Percentiles rank a stretch among this genome's conserved stretches.
These are phyloP conservation scores for Akanthomyces muscarius DNA, from an alignment of 2,329 filamentous ascomycete genomes.

Conservation along the genomic window DNA sequence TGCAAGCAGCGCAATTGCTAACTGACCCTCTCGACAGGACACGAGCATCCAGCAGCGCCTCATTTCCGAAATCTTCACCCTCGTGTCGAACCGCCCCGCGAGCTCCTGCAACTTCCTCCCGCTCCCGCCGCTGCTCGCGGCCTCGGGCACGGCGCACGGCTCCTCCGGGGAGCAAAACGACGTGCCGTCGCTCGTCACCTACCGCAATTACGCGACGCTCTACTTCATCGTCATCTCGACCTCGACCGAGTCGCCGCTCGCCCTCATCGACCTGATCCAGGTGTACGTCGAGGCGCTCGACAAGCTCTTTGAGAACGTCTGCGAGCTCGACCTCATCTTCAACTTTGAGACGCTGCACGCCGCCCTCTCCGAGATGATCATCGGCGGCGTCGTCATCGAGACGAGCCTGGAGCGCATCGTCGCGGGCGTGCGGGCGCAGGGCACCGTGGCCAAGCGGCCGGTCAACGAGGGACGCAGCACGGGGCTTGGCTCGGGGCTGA, in stretches of 20 bases:
- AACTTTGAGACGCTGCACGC: constrained; percentile 97
- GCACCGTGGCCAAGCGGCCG: constrained; percentile 72
- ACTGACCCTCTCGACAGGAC: constrained; percentile 55
- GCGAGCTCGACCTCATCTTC: constrained; percentile 97
- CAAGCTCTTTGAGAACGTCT: constrained; percentile 95
- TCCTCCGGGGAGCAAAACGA: constrained; percentile 73
- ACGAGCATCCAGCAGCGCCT: constrained; percentile 95
- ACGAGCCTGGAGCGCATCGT: constrained; percentile 87
- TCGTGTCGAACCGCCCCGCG: constrained; percentile 86
- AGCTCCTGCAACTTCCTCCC: constrained; percentile 97
- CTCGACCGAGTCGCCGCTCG: constrained; percentile 90
- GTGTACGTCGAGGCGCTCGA: constrained; percentile 97
- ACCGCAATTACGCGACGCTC: constrained; percentile 95
- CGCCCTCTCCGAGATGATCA: constrained; percentile 87
- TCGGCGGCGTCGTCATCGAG: constrained; percentile 91
- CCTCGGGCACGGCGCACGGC: constrained; percentile 59
- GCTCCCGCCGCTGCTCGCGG: constrained; percentile 61
- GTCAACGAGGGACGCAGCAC: constrained; percentile 62
- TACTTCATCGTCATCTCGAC: constrained; percentile 99
- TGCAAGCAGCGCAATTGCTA: neutral
- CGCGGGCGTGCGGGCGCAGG: constrained; percentile 73
- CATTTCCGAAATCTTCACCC: constrained; percentile 93
- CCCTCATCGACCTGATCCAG: constrained; percentile 93
- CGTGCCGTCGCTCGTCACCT: constrained; percentile 90
- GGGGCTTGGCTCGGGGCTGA: constrained; percentile 46